Evolutionary conservation across 2,329 filamentous ascomycete species (phyloP).

Genomic region (Ilyonectria mors-panacis): DNA sequence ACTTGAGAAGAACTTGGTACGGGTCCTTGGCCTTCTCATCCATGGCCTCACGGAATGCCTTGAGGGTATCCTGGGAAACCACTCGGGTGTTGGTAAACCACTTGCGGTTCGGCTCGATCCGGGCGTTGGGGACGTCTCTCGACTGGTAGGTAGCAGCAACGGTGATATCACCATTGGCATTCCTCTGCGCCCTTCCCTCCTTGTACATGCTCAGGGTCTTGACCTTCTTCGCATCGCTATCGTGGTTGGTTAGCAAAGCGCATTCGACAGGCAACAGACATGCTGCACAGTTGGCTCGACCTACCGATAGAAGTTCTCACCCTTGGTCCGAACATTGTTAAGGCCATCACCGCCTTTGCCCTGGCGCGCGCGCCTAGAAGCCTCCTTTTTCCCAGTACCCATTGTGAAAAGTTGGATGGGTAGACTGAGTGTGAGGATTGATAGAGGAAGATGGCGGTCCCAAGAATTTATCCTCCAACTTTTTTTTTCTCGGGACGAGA

Average conservation of each 20-base stretch:
- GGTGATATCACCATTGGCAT: conserved; percentile 86
- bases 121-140: conserved; percentile 83
- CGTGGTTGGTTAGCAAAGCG: conserved; percentile 28
- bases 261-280: background rate
- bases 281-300: conserved; percentile 36
- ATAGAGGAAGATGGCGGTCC: conserved; percentile 36
- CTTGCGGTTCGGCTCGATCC: conserved; percentile 95
- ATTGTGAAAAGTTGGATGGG: conserved; percentile 64
- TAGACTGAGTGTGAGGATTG: conserved; percentile 36
- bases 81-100: conserved; percentile 97
- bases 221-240: conserved; percentile 83
- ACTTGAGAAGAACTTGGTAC: conserved; percentile 94
- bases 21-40: conserved; percentile 91
- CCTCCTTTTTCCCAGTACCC: conserved; percentile 95
- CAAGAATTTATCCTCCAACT: conserved; percentile 48
- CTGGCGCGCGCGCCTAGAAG: conserved; percentile 84
- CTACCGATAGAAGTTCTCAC: conserved; percentile 97
- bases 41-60: conserved; percentile 91
- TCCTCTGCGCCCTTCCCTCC: conserved; percentile 85
- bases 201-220: conserved; percentile 93
- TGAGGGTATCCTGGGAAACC: conserved; percentile 90
- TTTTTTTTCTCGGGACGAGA: conserved; percentile 44
- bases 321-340: conserved; percentile 92
- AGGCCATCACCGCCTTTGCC: conserved; percentile 89
- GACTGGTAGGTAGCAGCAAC: conserved; percentile 89